These are phyloP conservation scores for Solanum neorickii DNA, from an alignment of 257 asterid genomes.

Conservation along the genomic window DNA sequence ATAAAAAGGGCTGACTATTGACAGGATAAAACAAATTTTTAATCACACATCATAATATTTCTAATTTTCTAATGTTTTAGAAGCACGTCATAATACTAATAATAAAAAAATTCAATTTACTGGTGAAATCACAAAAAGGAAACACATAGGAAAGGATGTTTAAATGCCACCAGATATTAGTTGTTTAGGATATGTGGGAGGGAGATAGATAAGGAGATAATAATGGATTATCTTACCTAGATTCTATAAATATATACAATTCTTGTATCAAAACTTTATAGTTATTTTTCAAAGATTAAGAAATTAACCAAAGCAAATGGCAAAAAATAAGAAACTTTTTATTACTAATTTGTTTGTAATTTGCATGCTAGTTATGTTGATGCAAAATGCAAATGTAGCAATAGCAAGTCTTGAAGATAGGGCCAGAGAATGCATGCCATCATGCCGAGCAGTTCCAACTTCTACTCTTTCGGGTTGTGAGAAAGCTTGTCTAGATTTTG, in stretches of 20 bases:
- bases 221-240: background rate
- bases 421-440: background rate
- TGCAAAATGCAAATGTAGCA: background rate
- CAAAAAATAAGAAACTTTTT: background rate
- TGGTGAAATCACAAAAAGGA: background rate
- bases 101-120: background rate
- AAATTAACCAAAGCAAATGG: background rate
- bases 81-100: background rate
- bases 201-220: background rate
- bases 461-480: background rate
- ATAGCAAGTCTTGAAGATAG: background rate
- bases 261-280: background rate
- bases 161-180: background rate
- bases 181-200: background rate
- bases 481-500: background rate
- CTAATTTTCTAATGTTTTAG: background rate
- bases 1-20: background rate
- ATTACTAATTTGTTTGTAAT: background rate
- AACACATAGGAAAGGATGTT: background rate
- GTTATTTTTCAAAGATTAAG: background rate
- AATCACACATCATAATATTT: background rate
- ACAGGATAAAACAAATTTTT: background rate
- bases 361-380: background rate
- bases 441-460: background rate
- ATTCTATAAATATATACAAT: background rate